These are phyloP conservation scores for Sugiyamaella paludigena DNA, from an alignment of 1,139 yeast species.

Conservation along the genomic window DNA sequence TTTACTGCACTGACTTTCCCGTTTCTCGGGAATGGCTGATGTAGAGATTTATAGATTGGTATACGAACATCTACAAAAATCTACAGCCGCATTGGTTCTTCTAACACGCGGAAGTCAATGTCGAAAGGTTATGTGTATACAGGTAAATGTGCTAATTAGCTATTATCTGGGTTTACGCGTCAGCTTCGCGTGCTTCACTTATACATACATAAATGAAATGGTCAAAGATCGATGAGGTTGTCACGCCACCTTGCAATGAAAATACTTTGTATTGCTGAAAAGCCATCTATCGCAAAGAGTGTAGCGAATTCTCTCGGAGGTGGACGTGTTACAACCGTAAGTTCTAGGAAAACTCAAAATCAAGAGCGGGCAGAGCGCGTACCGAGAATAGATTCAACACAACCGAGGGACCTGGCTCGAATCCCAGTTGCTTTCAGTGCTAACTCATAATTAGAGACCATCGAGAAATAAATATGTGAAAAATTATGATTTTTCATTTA, in stretches of 20 bases:
- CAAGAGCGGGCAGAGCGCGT: neutral
- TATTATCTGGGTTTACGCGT: too few species aligned
- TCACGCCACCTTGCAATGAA: constrained; percentile 44
- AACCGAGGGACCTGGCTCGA: too few species aligned
- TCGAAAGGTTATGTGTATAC: too few species aligned
- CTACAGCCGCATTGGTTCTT: too few species aligned
- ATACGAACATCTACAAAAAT: too few species aligned
- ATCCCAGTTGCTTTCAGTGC: neutral
- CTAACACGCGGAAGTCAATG: too few species aligned
- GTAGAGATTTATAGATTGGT: too few species aligned
- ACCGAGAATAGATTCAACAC: too few species aligned
- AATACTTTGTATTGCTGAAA: constrained; percentile 94
- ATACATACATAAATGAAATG: neutral
- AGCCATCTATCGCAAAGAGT: constrained; percentile 89
- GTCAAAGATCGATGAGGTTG: too few species aligned
- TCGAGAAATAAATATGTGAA: constrained; percentile 63
- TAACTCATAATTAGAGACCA: constrained; percentile 35
- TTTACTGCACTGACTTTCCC: too few species aligned
- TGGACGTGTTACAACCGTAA: constrained; percentile 46
- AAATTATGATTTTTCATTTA: constrained; percentile 74
- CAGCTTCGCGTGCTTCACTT: constrained; percentile 1
- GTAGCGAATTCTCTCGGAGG: constrained; percentile 77
- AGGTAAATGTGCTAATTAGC: too few species aligned
- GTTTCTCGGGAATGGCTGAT: too few species aligned
- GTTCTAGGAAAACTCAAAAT: constrained; percentile 2